Evolutionary conservation across 192 early-diverging fungal species (phyloP), one percentile per base, ranked within the genome.

Genomic region (Entomortierella lignicola): DNA sequence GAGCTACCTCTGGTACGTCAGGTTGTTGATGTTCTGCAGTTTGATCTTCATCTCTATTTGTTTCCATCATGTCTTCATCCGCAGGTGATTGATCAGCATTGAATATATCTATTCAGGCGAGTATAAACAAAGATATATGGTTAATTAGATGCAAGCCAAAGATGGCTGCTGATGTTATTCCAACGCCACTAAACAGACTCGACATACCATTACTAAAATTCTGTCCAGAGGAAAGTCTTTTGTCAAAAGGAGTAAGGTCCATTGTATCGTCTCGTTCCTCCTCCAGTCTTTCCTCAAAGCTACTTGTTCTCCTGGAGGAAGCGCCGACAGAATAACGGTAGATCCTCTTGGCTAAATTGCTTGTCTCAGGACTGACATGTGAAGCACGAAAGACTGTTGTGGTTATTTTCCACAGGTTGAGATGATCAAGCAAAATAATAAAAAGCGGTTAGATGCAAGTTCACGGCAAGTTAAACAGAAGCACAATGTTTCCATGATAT

Each of bases 321-420:
- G 60, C 63, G 2, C 74, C 60, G 4, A 60, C 34, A 18, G 67
- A 79, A 31, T 70, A 70, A 4, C 75, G 58, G 23, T 69, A 58
- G 17, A 79, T 79, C 51, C 68, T 54, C 47, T 70, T 79, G 47
- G 62, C 62, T 15, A 79, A 43, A 27, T 63, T 79, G 37, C 61
- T 79, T 6, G 75, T 79, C 20, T 69, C 68, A 4, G 75, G 75
- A 41, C 75, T 79, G 23, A 70, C 67, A 31, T 79, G 66, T 18
- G 65, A 59, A 20, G 75, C 55, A 27, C 39, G 67, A 25, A 70
- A 79, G 8, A 79, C 67, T 70, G 57, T 50, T 23, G 37, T 21
- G n/a, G n/a, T n/a, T n/a, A n/a, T n/a, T n/a, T n/a, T n/a, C n/a
- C n/a, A n/a, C n/a, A n/a, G n/a, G n/a, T n/a, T n/a, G n/a, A n/a